Evolutionary conservation across 1,284 basidiomycete species (phyloP).

Genomic region (Fereydounia khargensis): DNA sequence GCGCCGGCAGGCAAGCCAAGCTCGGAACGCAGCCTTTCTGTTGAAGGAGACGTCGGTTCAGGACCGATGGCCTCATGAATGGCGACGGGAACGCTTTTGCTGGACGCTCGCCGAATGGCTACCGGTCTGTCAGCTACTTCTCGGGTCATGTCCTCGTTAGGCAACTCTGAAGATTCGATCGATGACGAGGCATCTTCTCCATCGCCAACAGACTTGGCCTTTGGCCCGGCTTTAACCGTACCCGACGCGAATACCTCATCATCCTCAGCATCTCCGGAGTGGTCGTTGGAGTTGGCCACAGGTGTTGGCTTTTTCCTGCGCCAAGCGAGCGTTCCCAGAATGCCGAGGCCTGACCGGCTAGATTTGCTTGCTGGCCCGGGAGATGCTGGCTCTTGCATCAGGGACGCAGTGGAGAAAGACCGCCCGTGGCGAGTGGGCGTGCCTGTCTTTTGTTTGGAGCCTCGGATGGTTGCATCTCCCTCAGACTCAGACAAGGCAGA

Average conservation of each 20-base stretch:
- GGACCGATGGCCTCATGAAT: conserved; percentile 14
- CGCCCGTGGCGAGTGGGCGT: no score
- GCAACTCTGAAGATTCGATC: not conserved
- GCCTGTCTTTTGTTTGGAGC: no score
- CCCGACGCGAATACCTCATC: no score
- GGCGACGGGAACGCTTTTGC: conserved; percentile 4
- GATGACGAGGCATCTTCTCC: no score
- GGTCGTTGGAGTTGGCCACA: no score
- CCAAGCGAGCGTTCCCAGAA: conserved; percentile 17
- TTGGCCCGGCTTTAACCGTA: no score
- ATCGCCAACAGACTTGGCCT: no score
- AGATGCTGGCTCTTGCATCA: not conserved
- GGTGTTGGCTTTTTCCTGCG: conserved; percentile 8
- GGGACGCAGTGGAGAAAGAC: no score
- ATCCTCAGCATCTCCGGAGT: no score
- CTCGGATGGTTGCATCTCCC: no score
- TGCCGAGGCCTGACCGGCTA: not conserved
- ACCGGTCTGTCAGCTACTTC: not conserved
- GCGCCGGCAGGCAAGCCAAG: not conserved
- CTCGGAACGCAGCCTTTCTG: conserved; percentile 2
- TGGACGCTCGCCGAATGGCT: conserved; percentile 2
- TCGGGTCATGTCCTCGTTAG: not conserved
- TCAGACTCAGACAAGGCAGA: no score
- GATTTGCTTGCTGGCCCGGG: not conserved
- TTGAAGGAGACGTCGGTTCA: conserved; percentile 1